Evolutionary conservation across 108 stramenopile species (phyloP), one percentile per base, ranked within the genome.

Genomic region (Pelagomonas calceolata): DNA sequence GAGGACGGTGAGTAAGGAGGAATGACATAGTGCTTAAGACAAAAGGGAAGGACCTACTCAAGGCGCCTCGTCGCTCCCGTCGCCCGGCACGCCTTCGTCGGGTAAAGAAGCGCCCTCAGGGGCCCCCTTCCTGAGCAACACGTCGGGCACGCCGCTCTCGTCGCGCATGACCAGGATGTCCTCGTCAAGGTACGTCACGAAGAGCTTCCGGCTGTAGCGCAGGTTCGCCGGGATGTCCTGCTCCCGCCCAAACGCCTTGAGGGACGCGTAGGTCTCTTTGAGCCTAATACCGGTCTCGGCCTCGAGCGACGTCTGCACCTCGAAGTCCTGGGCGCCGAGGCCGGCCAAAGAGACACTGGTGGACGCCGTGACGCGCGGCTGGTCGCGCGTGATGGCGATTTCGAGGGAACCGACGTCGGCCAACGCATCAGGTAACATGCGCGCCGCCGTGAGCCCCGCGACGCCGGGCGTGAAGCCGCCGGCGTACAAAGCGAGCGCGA

Each of bases 161-260:
- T 94, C 91, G 32, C 93, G 78, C 4, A 90, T 85, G 21, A 94
- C 84, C 68, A 94, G 72, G 67, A 94, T 72, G 70, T 94, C 93
- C 36, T 94, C 90, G 76, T 94, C 93, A 18, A 94, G 81, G 73
- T 92, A 94, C 31, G 88, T 87, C 31, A 91, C 86, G 80, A 87
- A 93, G 68, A 93, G 73, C 36, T 87, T 85, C 34, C 92, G 81
- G 4, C 82, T 76, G 73, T 90, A 93, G 70, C 86, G 88, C 67
- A 87, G 63, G 45, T 78, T 75, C 65, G 84, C 84, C 15, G 93
- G 90, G 63, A 94, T 66, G 32, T 88, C 83, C 12, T 89, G 51
- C n/a, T 65, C 74, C 32, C 73, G 33, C 4, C 26, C 17, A 34
- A 63, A 63, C 44, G 60, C 34, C 33, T 44, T 70, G 30, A 70